Evolutionary conservation across 2,329 filamentous ascomycete genomes (phyloP).

Genomic region (Myriosclerotinia duriaeana): DNA sequence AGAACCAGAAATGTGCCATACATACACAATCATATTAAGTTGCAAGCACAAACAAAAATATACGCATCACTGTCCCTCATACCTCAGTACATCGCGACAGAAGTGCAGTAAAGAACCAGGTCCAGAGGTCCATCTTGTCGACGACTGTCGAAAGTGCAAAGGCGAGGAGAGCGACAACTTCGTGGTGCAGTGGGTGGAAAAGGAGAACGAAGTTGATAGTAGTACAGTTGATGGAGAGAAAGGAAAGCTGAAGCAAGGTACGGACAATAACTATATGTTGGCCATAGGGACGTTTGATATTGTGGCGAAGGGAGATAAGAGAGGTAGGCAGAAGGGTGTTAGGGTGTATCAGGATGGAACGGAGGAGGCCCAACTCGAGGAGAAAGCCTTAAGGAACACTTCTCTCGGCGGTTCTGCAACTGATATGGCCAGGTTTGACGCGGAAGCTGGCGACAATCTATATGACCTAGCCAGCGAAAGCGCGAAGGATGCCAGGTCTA

Average conservation of each 20-base stretch:
- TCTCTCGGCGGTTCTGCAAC: neutral
- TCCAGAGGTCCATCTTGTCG: neutral
- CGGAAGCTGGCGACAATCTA: neutral
- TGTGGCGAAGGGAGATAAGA: neutral
- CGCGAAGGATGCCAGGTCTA: neutral
- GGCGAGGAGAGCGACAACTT: constrained; percentile 4
- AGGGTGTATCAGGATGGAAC: constrained; percentile 6
- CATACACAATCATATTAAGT: constrained; percentile 5
- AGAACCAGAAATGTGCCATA: constrained; percentile 14
- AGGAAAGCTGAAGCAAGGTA: neutral
- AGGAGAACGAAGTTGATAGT: neutral
- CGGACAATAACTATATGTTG: neutral
- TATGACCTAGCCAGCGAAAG: neutral
- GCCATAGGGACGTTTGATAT: constrained; percentile 8
- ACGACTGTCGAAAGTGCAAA: constrained; percentile 13
- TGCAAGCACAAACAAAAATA: constrained; percentile 16
- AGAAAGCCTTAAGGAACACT: neutral
- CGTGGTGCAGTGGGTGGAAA: constrained; percentile 2
- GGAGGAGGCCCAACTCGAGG: neutral
- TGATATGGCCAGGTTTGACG: neutral
- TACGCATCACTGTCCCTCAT: constrained; percentile 5
- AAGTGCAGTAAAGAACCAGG: neutral
- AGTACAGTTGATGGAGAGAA: neutral
- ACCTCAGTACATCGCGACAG: neutral
- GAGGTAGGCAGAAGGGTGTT: neutral